Conservation (phyloP, 768 basidiomycete genomes). For the Saitozyma sp. region DNA sequence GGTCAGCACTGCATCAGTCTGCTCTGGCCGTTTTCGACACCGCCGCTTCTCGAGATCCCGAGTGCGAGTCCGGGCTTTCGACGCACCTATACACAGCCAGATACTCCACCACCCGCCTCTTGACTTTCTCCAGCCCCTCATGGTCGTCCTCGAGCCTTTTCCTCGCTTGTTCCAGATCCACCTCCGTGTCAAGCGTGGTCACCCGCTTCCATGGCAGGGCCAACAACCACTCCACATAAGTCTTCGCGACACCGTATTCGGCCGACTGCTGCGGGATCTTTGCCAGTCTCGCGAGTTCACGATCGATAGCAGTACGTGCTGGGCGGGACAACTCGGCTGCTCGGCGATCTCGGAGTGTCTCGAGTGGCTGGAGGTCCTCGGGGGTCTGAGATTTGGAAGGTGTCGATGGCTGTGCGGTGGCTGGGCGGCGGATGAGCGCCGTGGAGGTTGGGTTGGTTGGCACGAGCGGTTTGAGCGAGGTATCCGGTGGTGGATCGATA, state of each 20-base stretch:
- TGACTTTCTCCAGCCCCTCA: constrained; percentile 88
- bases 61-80: constrained; percentile 50
- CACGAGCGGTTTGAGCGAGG: no score
- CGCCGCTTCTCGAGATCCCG: constrained; percentile 54
- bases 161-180: constrained; percentile 61
- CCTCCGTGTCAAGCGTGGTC: constrained; percentile 20
- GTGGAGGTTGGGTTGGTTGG: no score
- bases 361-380: constrained; percentile 51
- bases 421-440: constrained; percentile 12
- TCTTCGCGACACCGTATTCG: constrained; percentile 74
- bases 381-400: constrained; percentile 26
- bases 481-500: no score
- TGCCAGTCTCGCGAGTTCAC: constrained; percentile 80
- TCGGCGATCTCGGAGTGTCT: constrained; percentile 14
- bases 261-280: constrained; percentile 87
- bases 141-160: constrained; percentile 84
- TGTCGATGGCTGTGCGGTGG: not conserved
- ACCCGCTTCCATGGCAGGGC: constrained; percentile 69
- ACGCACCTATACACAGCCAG: constrained; percentile 72
- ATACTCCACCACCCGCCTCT: constrained; percentile 86
- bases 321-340: constrained; percentile 22
- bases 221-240: constrained; percentile 84
- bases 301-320: constrained; percentile 60
- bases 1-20: constrained; percentile 88
- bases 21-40: constrained; percentile 88